These are phyloP conservation scores for Violaceomyces palustris DNA, from an alignment of 1,284 basidiomycete genomes.

Conservation along the genomic window DNA sequence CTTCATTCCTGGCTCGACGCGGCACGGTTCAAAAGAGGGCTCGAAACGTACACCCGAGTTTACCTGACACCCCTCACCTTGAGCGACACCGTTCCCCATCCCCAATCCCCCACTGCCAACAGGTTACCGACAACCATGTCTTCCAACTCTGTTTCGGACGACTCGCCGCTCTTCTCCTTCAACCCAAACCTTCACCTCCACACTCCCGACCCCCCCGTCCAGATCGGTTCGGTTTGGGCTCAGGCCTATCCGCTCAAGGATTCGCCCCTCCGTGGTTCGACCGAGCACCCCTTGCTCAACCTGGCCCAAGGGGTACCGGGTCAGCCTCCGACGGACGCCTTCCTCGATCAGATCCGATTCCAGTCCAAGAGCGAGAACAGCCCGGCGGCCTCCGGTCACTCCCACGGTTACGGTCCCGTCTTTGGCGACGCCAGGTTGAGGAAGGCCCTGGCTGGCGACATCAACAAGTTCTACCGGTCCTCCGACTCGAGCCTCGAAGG, in stretches of 20 bases:
- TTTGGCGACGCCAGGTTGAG: constrained; percentile 64
- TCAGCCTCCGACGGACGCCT: constrained; percentile 14
- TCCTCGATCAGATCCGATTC: constrained; percentile 21
- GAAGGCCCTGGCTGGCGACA: constrained; percentile 63
- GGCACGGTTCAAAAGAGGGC: too few species aligned
- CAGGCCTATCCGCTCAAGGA: constrained; percentile 13
- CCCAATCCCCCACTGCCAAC: not conserved
- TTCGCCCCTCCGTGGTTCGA: constrained; percentile 11
- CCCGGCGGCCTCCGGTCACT: constrained; percentile 13
- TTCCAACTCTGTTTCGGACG: too few species aligned
- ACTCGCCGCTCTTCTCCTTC: constrained; percentile 3
- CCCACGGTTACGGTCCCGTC: constrained; percentile 64
- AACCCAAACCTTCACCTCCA: constrained; percentile 14
- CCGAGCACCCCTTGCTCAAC: constrained; percentile 27
- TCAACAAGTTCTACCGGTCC: constrained; percentile 62
- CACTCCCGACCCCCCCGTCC: constrained; percentile 26
- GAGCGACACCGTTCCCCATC: not conserved
- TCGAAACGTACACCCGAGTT: too few species aligned
- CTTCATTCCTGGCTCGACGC: too few species aligned
- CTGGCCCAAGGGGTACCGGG: constrained; percentile 44
- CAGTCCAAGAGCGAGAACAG: constrained; percentile 11
- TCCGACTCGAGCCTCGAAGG: constrained; percentile 45
- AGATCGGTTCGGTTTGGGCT: constrained; percentile 29
- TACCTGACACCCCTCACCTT: too few species aligned
- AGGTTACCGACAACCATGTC: not conserved